These are phyloP conservation scores for Narthecium ossifragum DNA, from an alignment of 106 monocot species.

Conservation along the genomic window DNA sequence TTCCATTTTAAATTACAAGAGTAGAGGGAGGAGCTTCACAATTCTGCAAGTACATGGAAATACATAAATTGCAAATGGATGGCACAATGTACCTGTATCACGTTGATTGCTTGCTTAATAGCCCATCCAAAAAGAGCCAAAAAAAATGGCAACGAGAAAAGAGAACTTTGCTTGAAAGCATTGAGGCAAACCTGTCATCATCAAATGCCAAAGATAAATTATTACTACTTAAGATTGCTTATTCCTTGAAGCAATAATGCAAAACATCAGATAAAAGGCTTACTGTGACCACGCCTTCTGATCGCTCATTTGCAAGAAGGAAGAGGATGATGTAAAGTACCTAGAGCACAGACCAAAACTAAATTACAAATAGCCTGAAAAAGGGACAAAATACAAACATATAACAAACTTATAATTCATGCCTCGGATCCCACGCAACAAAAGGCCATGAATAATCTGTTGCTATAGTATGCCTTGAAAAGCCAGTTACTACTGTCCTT, in stretches of 20 bases:
- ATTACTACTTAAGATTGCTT: too few relatives aligned
- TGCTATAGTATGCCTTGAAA: slow-evolving; percentile 69
- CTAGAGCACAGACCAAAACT: slow-evolving; percentile 28
- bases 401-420: not conserved
- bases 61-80: too few relatives aligned
- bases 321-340: slow-evolving; percentile 84
- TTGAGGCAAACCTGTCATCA: slow-evolving; percentile 42
- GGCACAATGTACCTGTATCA: slow-evolving; percentile 71
- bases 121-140: slow-evolving; percentile 72
- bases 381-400: not conserved
- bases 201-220: not conserved
- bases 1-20: too few relatives aligned
- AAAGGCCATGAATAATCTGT: slow-evolving; percentile 84
- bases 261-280: slow-evolving; percentile 21
- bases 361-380: not conserved
- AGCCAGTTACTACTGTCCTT: slow-evolving; percentile 83
- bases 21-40: too few relatives aligned
- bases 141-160: slow-evolving; percentile 36
- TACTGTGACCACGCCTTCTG: slow-evolving; percentile 54
- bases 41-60: too few relatives aligned
- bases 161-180: slow-evolving; percentile 24
- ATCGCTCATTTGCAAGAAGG: slow-evolving; percentile 48
- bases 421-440: slow-evolving; percentile 97
- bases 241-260: too few relatives aligned
- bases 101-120: slow-evolving; percentile 80